phyloP scores from a whole-genome alignment of 192 early-diverging fungal genomes.

The Backusella psychrophila region DNA sequence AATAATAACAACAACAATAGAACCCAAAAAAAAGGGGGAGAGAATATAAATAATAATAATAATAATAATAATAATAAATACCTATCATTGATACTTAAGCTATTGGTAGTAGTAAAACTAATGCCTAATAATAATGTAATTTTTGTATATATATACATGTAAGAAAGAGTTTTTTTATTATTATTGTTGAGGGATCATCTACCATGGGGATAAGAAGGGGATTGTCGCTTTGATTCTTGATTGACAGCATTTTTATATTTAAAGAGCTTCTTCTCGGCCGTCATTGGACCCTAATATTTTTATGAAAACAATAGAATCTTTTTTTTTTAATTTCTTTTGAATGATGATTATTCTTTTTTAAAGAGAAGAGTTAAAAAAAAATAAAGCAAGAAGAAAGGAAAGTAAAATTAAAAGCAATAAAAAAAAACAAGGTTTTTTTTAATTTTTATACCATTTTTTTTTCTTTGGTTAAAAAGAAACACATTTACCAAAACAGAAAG shows the following conservation, averaged over 20 bases:
- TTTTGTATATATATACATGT: not conserved
- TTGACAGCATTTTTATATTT: conserved; percentile 5
- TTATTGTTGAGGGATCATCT: not conserved
- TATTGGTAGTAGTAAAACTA: conserved; percentile 1
- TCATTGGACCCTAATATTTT: not conserved
- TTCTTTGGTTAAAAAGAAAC: not conserved
- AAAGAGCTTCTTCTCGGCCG: not conserved
- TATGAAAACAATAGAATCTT: not conserved
- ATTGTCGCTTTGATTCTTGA: not conserved
- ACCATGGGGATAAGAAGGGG: conserved; percentile 9
- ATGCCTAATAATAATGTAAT: not conserved
- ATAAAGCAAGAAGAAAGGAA: not conserved
- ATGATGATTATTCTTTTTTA: not conserved
- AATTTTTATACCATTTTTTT: not conserved
- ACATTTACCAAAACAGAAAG: conserved; percentile 6
- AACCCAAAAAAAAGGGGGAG: not conserved
- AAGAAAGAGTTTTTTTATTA: not conserved
- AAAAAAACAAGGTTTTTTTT: not conserved
- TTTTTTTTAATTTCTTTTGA: not conserved
- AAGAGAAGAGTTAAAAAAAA: not conserved
- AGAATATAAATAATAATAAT: not conserved
- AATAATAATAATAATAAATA: not conserved
- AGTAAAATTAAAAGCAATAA: not conserved
- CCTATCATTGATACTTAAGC: not conserved
- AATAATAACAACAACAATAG: not conserved